Evolutionary conservation across 176 grass and related monocot genomes (phyloP).

Genomic region (Cymbopogon citratus): DNA sequence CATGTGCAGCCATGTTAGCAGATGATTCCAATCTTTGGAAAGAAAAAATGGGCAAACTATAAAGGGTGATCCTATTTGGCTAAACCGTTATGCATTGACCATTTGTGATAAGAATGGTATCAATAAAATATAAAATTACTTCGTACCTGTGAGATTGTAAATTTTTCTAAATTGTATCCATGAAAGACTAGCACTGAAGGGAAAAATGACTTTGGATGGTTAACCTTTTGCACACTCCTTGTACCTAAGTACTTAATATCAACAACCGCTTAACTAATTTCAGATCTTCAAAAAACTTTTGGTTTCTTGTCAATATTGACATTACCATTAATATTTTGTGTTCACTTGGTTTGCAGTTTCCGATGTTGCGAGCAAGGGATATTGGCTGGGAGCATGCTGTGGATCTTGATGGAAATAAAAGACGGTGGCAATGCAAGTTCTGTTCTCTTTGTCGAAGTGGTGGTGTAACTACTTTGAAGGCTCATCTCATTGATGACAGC

Average conservation of each 20-base stretch:
- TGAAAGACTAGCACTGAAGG: conserved; percentile 3
- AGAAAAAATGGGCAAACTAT: neutral
- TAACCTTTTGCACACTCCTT: neutral
- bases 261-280: neutral
- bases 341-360: conserved; percentile 25
- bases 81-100: neutral
- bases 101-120: conserved; percentile 2
- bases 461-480: conserved; percentile 57
- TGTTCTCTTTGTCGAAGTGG: conserved; percentile 52
- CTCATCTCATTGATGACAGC: conserved; percentile 48
- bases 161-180: conserved; percentile 8
- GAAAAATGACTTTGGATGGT: neutral
- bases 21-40: neutral
- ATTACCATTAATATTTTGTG: neutral
- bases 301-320: neutral
- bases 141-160: conserved; percentile 1
- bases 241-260: neutral
- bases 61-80: neutral
- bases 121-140: neutral
- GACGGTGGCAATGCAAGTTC: conserved; percentile 50
- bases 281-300: neutral
- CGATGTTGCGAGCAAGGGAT: conserved; percentile 32
- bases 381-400: conserved; percentile 54
- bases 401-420: conserved; percentile 59
- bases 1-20: neutral